A percentile compares a stretch with the other conserved stretches of the same genome.
Conservation (phyloP, 371 early-diverging fungal genomes). For the Conidiobolus coronatus region DNA sequence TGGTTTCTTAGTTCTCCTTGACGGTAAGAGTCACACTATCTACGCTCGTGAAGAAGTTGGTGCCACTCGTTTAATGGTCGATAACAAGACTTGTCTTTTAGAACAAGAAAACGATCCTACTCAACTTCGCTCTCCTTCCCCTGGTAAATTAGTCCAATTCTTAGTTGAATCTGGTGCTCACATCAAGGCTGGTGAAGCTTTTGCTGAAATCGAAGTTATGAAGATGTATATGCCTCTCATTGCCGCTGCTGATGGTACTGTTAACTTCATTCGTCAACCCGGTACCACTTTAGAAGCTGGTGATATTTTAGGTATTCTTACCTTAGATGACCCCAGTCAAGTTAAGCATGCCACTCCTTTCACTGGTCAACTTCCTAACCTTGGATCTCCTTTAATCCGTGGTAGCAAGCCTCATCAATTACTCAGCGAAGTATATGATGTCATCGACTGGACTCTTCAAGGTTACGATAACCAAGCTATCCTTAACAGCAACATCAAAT, state of each 20-base stretch:
- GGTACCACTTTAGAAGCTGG: constrained; percentile 70
- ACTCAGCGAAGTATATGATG: constrained; percentile 29
- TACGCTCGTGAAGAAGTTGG: constrained; percentile 79
- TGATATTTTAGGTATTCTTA: constrained; percentile 79
- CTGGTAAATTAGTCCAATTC: constrained; percentile 91
- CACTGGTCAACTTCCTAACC: constrained; percentile 58
- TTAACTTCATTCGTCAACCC: constrained; percentile 74
- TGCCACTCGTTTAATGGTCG: constrained; percentile 68
- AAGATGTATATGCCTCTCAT: constrained; percentile 97
- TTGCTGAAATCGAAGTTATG: constrained; percentile 99
- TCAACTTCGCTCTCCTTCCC: constrained; percentile 78
- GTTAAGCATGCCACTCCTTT: constrained; percentile 79
- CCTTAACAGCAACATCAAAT: constrained; percentile 37
- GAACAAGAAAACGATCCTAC: constrained; percentile 93
- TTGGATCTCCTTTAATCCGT: constrained; percentile 43
- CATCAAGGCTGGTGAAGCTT: constrained; percentile 71
- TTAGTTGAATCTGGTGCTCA: constrained; percentile 80
- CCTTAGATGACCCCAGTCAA: constrained; percentile 75
- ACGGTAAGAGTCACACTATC: constrained; percentile 70
- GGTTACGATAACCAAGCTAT: constrained; percentile 71
- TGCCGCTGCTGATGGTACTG: constrained; percentile 72
- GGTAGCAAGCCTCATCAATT: constrained; percentile 72
- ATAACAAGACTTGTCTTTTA: constrained; percentile 74
- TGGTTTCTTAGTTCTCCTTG: constrained; percentile 74
- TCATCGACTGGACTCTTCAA: constrained; percentile 51